These are phyloP conservation scores for Arctostaphylos glauca DNA, from an alignment of 148 eudicot species.

Conservation along the genomic window DNA sequence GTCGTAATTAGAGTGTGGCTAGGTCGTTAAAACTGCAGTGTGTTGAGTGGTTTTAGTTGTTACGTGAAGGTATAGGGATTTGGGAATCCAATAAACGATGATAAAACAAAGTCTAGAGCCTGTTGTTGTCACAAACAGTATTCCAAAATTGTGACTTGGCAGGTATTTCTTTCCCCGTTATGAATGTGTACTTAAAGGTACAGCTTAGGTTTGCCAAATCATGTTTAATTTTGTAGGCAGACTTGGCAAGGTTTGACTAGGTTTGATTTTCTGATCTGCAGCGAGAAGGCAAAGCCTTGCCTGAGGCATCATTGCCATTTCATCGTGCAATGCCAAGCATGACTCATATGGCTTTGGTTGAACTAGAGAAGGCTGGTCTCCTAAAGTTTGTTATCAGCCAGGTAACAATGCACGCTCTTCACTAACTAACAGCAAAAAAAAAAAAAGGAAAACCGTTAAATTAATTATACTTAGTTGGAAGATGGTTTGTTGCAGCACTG, in stretches of 20 bases:
- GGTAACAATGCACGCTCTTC: conserved; percentile 31
- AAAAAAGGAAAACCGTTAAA: neutral
- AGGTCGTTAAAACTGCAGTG: neutral
- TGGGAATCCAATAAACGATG: neutral
- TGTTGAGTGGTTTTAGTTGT: neutral
- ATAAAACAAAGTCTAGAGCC: neutral
- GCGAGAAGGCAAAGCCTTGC: conserved; percentile 39
- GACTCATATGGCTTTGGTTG: conserved; percentile 98
- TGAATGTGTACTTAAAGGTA: neutral
- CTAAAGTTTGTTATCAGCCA: conserved; percentile 93
- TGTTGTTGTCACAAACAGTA: neutral
- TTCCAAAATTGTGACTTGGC: neutral
- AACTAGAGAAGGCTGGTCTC: conserved; percentile 74
- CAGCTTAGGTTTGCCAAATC: neutral
- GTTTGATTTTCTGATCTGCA: conserved; percentile 34
- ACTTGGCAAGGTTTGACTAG: neutral
- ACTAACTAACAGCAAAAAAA: neutral
- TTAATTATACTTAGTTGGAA: neutral
- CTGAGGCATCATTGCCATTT: conserved; percentile 76
- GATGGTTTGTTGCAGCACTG: neutral
- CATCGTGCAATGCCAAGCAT: conserved; percentile 89
- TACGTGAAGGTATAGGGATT: neutral
- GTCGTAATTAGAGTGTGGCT: neutral
- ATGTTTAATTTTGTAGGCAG: neutral
- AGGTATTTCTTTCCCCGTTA: neutral